phyloP scores from a whole-genome alignment of 345 rosid species.

The Eutrema yunnanense region DNA sequence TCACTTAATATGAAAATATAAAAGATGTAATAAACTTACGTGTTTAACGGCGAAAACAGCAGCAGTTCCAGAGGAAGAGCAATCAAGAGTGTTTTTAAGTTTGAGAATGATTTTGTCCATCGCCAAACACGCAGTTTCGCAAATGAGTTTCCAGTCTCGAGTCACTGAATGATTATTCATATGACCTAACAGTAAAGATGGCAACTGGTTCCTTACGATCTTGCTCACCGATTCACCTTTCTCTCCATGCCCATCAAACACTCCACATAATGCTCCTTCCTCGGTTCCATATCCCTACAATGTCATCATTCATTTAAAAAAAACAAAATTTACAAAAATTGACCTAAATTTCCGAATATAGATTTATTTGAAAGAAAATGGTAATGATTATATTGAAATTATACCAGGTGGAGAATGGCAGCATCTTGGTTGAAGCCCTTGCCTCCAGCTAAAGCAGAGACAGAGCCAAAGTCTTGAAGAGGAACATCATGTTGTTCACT shows the following conservation, averaged over 20 bases:
- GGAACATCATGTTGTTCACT: not conserved
- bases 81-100: slow-evolving; percentile 55
- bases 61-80: slow-evolving; percentile 71
- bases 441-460: slow-evolving; percentile 57
- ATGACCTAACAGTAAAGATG: slow-evolving; percentile 47
- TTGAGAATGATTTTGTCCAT: slow-evolving; percentile 65
- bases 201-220: slow-evolving; percentile 54
- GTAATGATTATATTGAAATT: not conserved
- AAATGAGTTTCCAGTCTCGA: slow-evolving; percentile 21
- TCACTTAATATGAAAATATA: not conserved
- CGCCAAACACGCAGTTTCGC: slow-evolving; percentile 48
- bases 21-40: slow-evolving; percentile 20
- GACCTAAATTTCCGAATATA: not conserved
- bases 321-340: too few relatives aligned
- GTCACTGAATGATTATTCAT: slow-evolving; percentile 31
- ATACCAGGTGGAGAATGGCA: slow-evolving; percentile 58
- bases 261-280: slow-evolving; percentile 58
- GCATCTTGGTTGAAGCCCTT: slow-evolving; percentile 87
- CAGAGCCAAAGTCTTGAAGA: slow-evolving; percentile 37
- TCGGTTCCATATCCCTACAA: slow-evolving; percentile 54
- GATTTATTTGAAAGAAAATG: not conserved
- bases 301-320: not conserved
- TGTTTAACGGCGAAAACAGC: slow-evolving; percentile 66
- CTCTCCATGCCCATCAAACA: slow-evolving; percentile 90
- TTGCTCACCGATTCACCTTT: slow-evolving; percentile 69